Percentiles rank a stretch among this genome's conserved stretches.
Conservation (phyloP, 148 eudicot species). For the Fagopyrum tataricum region DNA sequence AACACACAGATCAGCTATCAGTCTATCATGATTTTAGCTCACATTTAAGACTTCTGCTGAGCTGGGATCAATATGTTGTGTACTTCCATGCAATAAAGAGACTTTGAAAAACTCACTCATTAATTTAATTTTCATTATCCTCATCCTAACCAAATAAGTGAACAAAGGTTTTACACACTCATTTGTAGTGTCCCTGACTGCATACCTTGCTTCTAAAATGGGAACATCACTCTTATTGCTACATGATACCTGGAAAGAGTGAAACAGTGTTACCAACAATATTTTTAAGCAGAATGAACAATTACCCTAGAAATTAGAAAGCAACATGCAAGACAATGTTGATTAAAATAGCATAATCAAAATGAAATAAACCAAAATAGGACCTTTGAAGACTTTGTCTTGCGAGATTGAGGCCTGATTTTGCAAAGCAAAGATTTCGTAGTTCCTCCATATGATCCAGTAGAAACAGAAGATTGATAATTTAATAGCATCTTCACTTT, state of each 20-base stretch:
- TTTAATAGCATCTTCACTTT: constrained; percentile 22
- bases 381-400: constrained; percentile 37
- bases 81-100: not conserved
- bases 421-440: constrained; percentile 19
- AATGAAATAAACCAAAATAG: constrained; percentile 12
- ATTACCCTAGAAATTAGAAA: too few relatives aligned
- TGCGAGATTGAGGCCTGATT: constrained; percentile 19
- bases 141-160: not conserved
- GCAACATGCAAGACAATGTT: not conserved
- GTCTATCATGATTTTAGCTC: too few relatives aligned
- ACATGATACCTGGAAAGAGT: constrained; percentile 44
- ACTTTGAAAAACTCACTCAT: not conserved
- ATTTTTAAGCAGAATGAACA: not conserved
- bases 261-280: not conserved
- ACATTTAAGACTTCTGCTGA: too few relatives aligned
- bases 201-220: constrained; percentile 60
- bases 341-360: not conserved
- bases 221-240: constrained; percentile 45
- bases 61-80: not conserved
- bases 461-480: constrained; percentile 24
- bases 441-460: constrained; percentile 20
- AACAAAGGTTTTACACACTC: not conserved
- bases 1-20: too few relatives aligned
- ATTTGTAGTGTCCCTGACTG: not conserved
- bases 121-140: too few relatives aligned